Conservation (phyloP, 2,329 filamentous ascomycete species). For the Ascochyta clinopodiicola region DNA sequence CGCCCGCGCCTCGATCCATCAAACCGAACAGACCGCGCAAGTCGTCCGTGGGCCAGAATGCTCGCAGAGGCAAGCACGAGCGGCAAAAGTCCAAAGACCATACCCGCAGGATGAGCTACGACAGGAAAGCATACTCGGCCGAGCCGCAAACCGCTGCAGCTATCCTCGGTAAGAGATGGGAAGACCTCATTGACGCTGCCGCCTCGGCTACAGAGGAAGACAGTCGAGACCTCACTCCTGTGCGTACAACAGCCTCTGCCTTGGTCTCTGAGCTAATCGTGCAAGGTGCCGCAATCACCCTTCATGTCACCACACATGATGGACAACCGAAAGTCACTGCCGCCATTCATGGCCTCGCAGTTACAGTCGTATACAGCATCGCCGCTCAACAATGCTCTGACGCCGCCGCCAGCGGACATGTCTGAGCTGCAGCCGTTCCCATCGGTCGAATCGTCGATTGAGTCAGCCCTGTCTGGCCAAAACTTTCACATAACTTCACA, state of each 20-base stretch:
- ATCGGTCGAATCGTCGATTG: slow-evolving; percentile 83
- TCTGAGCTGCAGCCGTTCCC: slow-evolving; percentile 74
- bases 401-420: slow-evolving; percentile 68
- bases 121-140: slow-evolving; percentile 83
- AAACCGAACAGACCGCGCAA: slow-evolving; percentile 79
- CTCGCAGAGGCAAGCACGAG: slow-evolving; percentile 78
- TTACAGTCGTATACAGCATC: slow-evolving; percentile 82
- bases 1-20: slow-evolving; percentile 77
- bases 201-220: slow-evolving; percentile 93
- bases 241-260: slow-evolving; percentile 57
- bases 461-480: slow-evolving; percentile 72
- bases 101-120: slow-evolving; percentile 73
- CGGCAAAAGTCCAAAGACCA: slow-evolving; percentile 79
- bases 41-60: slow-evolving; percentile 82
- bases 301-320: slow-evolving; percentile 59
- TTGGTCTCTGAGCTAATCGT: slow-evolving; percentile 27
- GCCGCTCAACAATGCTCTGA: slow-evolving; percentile 87
- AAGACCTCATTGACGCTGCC: slow-evolving; percentile 93
- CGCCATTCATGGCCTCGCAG: slow-evolving; percentile 60
- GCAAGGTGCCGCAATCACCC: slow-evolving; percentile 57
- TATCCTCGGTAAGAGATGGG: slow-evolving; percentile 86
- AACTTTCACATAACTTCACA: slow-evolving; percentile 65
- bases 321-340: slow-evolving; percentile 64
- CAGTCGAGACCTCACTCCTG: slow-evolving; percentile 83
- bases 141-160: slow-evolving; percentile 78